A percentile compares a stretch with the other conserved stretches of the same genome.
Evolutionary conservation across 306 rosid genomes (phyloP).

Genomic region (Dalbergia oliveri): DNA sequence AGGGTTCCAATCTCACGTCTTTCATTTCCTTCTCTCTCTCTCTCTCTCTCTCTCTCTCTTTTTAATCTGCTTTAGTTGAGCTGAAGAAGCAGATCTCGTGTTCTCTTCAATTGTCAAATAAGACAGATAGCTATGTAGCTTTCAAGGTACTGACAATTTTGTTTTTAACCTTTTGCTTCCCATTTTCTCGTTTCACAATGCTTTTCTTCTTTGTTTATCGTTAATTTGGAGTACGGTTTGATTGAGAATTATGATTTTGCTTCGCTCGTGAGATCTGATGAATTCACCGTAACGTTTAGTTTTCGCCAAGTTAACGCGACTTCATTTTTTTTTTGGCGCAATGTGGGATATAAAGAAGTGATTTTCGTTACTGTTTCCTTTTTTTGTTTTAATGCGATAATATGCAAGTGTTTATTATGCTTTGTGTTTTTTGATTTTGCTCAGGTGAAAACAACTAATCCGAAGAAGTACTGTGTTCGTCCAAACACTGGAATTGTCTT

Average conservation of each 20-base stretch:
- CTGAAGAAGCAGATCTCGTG: conserved; percentile 98
- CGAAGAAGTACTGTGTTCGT: conserved; percentile 97
- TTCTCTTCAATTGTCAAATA: conserved; percentile 87
- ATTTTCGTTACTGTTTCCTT: conserved; percentile 16
- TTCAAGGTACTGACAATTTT: conserved; percentile 69
- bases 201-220: background rate
- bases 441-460: conserved; percentile 97
- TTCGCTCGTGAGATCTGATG: conserved; percentile 34
- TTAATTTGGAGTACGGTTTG: background rate
- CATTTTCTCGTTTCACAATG: background rate
- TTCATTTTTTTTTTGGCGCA: background rate
- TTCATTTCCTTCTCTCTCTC: background rate
- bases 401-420: conserved; percentile 24
- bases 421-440: conserved; percentile 35
- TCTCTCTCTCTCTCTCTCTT: background rate
- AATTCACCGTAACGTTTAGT: background rate
- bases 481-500: conserved; percentile 92
- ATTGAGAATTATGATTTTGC: conserved; percentile 10
- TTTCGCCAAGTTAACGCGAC: conserved; percentile 26
- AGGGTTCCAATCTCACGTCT: conserved; percentile 37
- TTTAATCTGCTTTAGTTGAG: conserved; percentile 63
- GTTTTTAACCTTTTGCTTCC: background rate
- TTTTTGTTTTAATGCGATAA: background rate
- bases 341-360: conserved; percentile 19
- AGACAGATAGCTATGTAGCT: conserved; percentile 88